phyloP scores from a whole-genome alignment of 2,329 filamentous ascomycete genomes.

The Alternaria conjuncta region DNA sequence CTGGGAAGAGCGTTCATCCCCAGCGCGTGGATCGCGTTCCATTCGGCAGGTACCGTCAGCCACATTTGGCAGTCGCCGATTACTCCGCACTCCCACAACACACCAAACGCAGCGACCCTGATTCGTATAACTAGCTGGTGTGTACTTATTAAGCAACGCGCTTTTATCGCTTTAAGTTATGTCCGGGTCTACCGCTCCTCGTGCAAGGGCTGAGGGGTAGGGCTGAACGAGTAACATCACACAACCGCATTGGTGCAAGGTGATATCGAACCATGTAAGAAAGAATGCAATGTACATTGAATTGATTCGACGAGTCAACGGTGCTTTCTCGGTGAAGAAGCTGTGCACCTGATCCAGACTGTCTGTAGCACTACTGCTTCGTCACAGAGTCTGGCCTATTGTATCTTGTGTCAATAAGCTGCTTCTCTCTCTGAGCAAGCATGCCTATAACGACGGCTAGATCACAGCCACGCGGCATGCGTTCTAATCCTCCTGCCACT shows the following conservation, averaged over 20 bases:
- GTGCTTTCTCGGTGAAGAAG: not conserved
- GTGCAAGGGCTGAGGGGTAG: slow-evolving; percentile 1
- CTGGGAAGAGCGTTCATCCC: not conserved
- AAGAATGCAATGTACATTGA: not conserved
- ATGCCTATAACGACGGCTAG: not conserved
- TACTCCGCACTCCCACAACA: not conserved
- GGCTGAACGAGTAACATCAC: slow-evolving; percentile 10
- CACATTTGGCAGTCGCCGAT: not conserved
- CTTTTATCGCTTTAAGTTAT: not conserved
- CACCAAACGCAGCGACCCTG: not conserved
- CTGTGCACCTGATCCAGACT: not conserved
- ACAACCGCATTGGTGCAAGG: slow-evolving; percentile 4
- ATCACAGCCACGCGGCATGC: not conserved
- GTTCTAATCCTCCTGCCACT: not conserved
- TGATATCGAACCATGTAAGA: not conserved
- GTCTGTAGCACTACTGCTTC: not conserved
- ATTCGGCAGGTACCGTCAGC: not conserved
- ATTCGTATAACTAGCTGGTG: not conserved
- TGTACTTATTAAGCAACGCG: not conserved
- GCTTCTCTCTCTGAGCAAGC: not conserved
- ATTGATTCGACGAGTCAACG: not conserved
- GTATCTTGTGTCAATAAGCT: not conserved
- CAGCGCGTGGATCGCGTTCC: not conserved
- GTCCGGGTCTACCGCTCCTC: slow-evolving; percentile 6
- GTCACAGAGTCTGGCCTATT: not conserved